Conservation (phyloP, 805 yeast species). For the Cyberlindnera petersonii region DNA sequence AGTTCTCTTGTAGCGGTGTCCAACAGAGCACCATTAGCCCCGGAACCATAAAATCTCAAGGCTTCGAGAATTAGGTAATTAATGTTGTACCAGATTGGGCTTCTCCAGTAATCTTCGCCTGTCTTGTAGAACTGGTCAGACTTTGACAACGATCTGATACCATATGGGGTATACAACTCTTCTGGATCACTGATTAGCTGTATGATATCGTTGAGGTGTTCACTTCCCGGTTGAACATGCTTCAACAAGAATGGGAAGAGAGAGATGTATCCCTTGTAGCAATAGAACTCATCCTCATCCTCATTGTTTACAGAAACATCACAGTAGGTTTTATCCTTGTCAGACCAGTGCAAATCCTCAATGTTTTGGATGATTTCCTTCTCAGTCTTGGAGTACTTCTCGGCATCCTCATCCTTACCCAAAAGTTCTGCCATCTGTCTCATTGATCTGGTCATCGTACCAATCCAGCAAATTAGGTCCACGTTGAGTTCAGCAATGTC, state of each 20-base stretch:
- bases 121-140: constrained; percentile 61
- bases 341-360: constrained; percentile 78
- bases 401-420: constrained; percentile 54
- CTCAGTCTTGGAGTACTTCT: constrained; percentile 50
- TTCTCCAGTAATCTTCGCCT: constrained; percentile 94
- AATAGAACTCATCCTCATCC: constrained; percentile 68
- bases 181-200: constrained; percentile 62
- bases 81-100: constrained; percentile 89
- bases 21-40: constrained; percentile 24
- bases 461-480: constrained; percentile 89
- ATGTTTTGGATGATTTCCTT: constrained; percentile 57
- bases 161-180: constrained; percentile 72
- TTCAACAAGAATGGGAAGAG: constrained; percentile 79
- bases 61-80: constrained; percentile 79
- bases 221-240: constrained; percentile 48
- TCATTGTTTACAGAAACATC: constrained; percentile 75
- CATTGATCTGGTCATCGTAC: constrained; percentile 85
- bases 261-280: constrained; percentile 86
- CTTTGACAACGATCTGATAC: constrained; percentile 77
- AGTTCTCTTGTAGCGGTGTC: constrained; percentile 27
- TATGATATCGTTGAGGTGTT: constrained; percentile 49
- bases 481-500: constrained; percentile 89
- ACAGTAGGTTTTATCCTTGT: constrained; percentile 63
- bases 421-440: constrained; percentile 63
- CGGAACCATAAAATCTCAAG: constrained; percentile 49